Evolutionary conservation across 2,329 filamentous ascomycete genomes (phyloP).

Genomic region (Hypoxylon sp.): DNA sequence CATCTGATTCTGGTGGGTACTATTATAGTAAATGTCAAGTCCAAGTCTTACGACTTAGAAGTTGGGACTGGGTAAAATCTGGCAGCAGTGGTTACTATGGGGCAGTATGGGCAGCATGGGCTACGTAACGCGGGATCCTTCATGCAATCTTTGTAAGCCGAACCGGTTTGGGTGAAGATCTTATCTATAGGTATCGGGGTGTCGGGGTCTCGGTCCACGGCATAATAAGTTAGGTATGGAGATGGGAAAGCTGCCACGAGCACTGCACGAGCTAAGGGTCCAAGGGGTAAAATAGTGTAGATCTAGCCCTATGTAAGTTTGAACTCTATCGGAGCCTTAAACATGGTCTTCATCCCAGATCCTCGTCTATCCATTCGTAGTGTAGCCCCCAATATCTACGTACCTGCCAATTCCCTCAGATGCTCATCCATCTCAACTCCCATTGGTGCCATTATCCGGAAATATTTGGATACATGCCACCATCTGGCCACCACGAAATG

Average conservation of each 20-base stretch:
- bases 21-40: too few species aligned
- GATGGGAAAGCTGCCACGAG: constrained; percentile 13
- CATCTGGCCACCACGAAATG: background rate
- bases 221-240: constrained; percentile 8
- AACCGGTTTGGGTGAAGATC: background rate
- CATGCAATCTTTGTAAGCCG: background rate
- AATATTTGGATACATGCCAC: background rate
- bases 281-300: background rate
- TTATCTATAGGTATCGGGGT: too few species aligned
- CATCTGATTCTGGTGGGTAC: constrained; percentile 4
- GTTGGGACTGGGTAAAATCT: too few species aligned
- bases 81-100: too few species aligned
- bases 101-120: too few species aligned
- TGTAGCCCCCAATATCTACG: constrained; percentile 11
- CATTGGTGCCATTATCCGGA: background rate
- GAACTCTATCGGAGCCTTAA: constrained; percentile 5
- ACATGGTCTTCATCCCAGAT: background rate
- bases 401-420: background rate
- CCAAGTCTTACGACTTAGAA: too few species aligned
- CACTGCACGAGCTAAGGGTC: background rate
- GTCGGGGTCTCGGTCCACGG: background rate
- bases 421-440: background rate
- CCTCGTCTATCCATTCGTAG: too few species aligned
- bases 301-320: constrained; percentile 12
- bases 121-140: background rate